Base-by-base conservation (phyloP, 768 basidiomycete genomes). In the Russula sp. region DNA sequence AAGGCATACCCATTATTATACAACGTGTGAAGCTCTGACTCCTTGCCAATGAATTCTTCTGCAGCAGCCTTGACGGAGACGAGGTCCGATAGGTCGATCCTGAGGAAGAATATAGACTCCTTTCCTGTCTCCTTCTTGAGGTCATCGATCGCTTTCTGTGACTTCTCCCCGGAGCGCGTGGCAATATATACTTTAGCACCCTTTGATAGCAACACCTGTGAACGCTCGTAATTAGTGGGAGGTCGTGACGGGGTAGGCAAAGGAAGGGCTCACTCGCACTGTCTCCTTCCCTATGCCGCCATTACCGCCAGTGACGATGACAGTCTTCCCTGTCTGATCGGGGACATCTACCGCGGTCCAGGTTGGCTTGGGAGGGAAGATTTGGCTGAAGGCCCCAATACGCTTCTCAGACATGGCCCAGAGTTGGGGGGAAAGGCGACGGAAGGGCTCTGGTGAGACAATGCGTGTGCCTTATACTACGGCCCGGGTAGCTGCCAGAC, bases 141-240 rank as follows among this genome's bases (percentile, higher is more conserved):
- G 1, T 51, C 58, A 14, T 59, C 31, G 40, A 59, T 52, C 40
- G 13, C n/a, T 4, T 0, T 1, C 6, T 52, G 18, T 18, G 39
- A 39, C n/a, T 20, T 59, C 0, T 32, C 50, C 40, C 6, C 6
- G 2, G 6, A 34, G 4, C 14, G 31, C 3, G 31, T 44, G 40
- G 58, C 50, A 10, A 59, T 44, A 16, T 59, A 59, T 11, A 59
- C 58, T 40, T 4, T 51, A 6, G 50, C 50, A 6, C 50, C 50
- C 14, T 59, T 51, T 32, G 11, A 20, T 14, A 59, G 40, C 32
- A 59, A 13, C 31, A 32, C 39, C 57, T 59, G 42, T 8, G 32
- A 47, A 42, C 27, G 8, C 3, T 13, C 7, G 4, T n/a, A 4
- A 13, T 59, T 16, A 49, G 49, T 4, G 35, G 32, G 39, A 31